Percentiles rank a stretch among this genome's conserved stretches.
Conservation (phyloP, 208 protist genomes). For the Trypanosomatidae sp. region DNA sequence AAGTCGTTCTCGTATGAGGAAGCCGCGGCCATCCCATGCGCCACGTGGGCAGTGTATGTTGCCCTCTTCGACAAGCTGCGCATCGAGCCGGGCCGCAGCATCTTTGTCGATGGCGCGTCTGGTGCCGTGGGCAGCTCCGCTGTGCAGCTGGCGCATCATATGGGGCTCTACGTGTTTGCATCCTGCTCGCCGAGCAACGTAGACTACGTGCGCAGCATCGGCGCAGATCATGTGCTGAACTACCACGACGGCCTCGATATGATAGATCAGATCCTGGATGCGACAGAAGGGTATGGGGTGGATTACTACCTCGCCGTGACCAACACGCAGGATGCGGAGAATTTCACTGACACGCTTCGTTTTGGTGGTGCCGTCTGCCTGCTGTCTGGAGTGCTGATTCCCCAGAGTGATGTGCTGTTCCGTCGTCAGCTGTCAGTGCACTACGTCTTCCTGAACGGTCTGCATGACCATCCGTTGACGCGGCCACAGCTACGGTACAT, state of each 20-base stretch:
- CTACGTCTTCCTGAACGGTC: conserved; percentile 53
- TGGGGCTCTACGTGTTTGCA: conserved; percentile 60
- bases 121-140: conserved; percentile 73
- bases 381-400: conserved; percentile 39
- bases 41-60: conserved; percentile 67
- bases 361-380: conserved; percentile 74
- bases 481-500: conserved; percentile 41
- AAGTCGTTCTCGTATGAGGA: conserved; percentile 58
- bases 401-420: conserved; percentile 43
- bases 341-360: conserved; percentile 47
- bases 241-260: conserved; percentile 44
- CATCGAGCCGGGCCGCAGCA: conserved; percentile 56
- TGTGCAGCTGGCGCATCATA: conserved; percentile 77
- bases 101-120: conserved; percentile 75
- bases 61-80: conserved; percentile 77
- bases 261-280: conserved; percentile 26
- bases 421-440: conserved; percentile 60
- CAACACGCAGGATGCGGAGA: conserved; percentile 32
- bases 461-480: conserved; percentile 35
- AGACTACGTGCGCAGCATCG: conserved; percentile 46
- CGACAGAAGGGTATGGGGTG: conserved; percentile 41
- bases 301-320: conserved; percentile 76
- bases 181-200: conserved; percentile 57
- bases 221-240: conserved; percentile 71
- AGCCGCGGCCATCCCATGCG: conserved; percentile 61